These are phyloP conservation scores for Ajuga reptans DNA, from an alignment of 305 asterid genomes.

Conservation along the genomic window DNA sequence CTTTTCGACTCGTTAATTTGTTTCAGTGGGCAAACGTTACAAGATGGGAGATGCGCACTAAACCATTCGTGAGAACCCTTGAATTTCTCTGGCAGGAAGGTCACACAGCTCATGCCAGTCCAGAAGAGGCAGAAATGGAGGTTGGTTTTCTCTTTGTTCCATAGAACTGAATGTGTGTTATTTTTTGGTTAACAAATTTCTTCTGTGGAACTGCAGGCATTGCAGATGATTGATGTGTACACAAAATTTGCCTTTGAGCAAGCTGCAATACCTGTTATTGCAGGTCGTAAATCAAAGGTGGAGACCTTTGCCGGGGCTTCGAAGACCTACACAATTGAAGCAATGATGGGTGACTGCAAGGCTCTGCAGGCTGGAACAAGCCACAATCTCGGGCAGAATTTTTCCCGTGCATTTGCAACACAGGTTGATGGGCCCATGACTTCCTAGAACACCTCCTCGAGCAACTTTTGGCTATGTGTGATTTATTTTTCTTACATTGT, in stretches of 20 bases:
- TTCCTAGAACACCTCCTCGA: not conserved
- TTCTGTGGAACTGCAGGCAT: slow-evolving; percentile 58
- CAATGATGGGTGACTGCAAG: slow-evolving; percentile 98
- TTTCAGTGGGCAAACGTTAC: slow-evolving; percentile 96
- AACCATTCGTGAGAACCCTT: slow-evolving; percentile 87
- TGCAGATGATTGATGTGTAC: slow-evolving; percentile 87
- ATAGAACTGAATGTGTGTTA: slow-evolving; percentile 2
- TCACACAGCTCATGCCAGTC: slow-evolving; percentile 91
- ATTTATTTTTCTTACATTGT: not conserved
- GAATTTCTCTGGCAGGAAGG: slow-evolving; percentile 99
- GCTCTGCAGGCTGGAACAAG: slow-evolving; percentile 98
- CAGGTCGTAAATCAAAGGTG: slow-evolving; percentile 82
- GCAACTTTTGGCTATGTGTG: not conserved
- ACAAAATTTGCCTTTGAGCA: slow-evolving; percentile 84
- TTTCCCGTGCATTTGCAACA: slow-evolving; percentile 85
- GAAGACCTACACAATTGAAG: slow-evolving; percentile 88
- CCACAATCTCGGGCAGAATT: slow-evolving; percentile 96
- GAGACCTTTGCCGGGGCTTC: slow-evolving; percentile 97
- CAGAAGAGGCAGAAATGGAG: slow-evolving; percentile 93
- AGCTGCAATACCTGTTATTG: slow-evolving; percentile 97
- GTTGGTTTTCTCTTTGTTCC: slow-evolving; percentile 29
- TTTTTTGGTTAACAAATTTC: slow-evolving; percentile 26
- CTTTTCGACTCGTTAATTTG: slow-evolving; percentile 18
- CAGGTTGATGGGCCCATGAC: slow-evolving; percentile 42
- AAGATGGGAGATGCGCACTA: slow-evolving; percentile 99